phyloP scores from a whole-genome alignment of 2,329 filamentous ascomycete species.

The Macrophomina pseudophaseolina region DNA sequence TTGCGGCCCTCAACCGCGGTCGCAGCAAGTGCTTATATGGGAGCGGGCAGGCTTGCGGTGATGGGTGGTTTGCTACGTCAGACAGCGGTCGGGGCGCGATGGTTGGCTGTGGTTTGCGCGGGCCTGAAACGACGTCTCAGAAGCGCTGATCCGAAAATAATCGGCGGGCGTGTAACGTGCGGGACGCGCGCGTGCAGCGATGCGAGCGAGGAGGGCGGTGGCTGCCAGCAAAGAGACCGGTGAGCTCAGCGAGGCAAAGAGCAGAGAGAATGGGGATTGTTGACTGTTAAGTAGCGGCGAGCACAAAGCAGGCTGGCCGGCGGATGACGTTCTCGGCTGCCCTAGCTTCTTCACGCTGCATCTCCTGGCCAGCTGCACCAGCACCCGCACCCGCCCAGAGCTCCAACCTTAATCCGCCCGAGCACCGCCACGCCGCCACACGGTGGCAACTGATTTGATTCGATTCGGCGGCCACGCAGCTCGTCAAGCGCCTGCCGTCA shows the following conservation, averaged over 20 bases:
- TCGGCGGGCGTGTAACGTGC: background rate
- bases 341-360: background rate
- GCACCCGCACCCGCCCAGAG: background rate
- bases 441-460: background rate
- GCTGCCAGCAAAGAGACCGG: slow-evolving; percentile 7
- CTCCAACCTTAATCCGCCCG: slow-evolving; percentile 8
- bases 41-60: slow-evolving; percentile 28
- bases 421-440: slow-evolving; percentile 7
- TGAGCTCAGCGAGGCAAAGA: background rate
- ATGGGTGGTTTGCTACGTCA: slow-evolving; percentile 20
- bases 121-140: slow-evolving; percentile 46
- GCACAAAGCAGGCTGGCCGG: slow-evolving; percentile 19
- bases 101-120: slow-evolving; percentile 41
- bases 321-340: slow-evolving; percentile 14
- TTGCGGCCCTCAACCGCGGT: background rate
- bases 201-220: background rate
- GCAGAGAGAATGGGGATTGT: slow-evolving; percentile 1
- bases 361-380: no score
- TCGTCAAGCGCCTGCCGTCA: slow-evolving; percentile 1
- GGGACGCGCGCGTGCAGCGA: slow-evolving; percentile 15
- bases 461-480: slow-evolving; percentile 6
- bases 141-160: slow-evolving; percentile 24
- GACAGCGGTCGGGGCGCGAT: slow-evolving; percentile 2
- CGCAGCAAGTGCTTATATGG: slow-evolving; percentile 27
- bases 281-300: background rate